phyloP scores from a whole-genome alignment of 2,329 filamentous ascomycete genomes.

The Clonostachys rosea region DNA sequence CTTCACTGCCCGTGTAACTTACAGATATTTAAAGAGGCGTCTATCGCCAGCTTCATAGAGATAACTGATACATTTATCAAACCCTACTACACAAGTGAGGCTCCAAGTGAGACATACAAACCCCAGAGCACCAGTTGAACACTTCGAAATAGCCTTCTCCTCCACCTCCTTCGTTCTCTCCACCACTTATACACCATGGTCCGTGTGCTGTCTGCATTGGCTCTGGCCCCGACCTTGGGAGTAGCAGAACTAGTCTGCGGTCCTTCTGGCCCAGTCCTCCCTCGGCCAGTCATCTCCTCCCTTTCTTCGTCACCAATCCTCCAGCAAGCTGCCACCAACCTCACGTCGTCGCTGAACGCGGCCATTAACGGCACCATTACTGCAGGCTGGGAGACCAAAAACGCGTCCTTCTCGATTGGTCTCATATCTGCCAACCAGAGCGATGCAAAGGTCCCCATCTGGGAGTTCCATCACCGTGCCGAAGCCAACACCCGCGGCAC shows the following conservation, averaged over 20 bases:
- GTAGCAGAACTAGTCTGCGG: conserved; percentile 15
- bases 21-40: no score
- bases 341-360: conserved; percentile 18
- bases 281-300: conserved; percentile 15
- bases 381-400: conserved; percentile 24
- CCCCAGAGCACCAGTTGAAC: no score
- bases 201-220: not conserved
- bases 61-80: no score
- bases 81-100: no score
- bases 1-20: no score
- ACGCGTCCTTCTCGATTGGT: conserved; percentile 31
- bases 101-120: no score
- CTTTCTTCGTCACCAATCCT: conserved; percentile 15
- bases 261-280: conserved; percentile 19
- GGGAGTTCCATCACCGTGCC: conserved; percentile 34
- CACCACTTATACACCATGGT: not conserved
- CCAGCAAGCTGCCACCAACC: conserved; percentile 14
- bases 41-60: no score
- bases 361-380: conserved; percentile 21
- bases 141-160: no score
- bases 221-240: not conserved
- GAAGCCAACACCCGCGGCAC: conserved; percentile 25
- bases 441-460: conserved; percentile 19
- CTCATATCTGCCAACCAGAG: conserved; percentile 22
- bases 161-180: no score